Evolutionary conservation across 192 early-diverging fungal species (phyloP).

Genomic region (Coemansia pectinata): DNA sequence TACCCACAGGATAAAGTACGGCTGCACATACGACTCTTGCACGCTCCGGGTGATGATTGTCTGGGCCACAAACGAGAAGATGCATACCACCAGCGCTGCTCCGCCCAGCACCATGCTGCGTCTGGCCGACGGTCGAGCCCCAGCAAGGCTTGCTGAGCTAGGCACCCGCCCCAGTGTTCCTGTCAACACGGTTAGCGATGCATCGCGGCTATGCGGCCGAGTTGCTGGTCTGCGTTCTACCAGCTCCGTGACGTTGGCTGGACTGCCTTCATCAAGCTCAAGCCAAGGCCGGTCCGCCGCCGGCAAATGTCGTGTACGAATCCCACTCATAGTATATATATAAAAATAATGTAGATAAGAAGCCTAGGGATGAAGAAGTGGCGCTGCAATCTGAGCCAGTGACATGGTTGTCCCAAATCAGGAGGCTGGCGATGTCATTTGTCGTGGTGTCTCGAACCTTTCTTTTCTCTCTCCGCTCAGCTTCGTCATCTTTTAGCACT

Average conservation of each 20-base stretch:
- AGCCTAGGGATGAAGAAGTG: neutral
- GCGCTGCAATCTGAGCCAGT: neutral
- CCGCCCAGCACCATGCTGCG: slow-evolving; percentile 45
- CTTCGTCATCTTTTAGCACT: neutral
- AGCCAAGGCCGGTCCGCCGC: neutral
- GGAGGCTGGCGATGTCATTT: neutral
- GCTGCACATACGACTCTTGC: slow-evolving; percentile 50
- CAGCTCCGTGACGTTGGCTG: neutral
- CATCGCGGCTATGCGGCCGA: neutral
- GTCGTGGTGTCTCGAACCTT: neutral
- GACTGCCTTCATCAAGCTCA: neutral
- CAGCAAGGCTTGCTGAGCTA: neutral
- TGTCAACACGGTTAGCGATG: neutral
- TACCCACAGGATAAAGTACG: slow-evolving; percentile 58
- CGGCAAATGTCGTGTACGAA: slow-evolving; percentile 1
- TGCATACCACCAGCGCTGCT: slow-evolving; percentile 33
- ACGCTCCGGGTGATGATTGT: slow-evolving; percentile 47
- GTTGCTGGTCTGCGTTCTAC: neutral
- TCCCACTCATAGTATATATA: neutral
- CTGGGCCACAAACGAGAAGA: slow-evolving; percentile 43
- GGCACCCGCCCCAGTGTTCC: neutral
- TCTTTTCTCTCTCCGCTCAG: neutral
- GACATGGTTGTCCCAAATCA: neutral
- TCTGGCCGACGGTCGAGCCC: slow-evolving; percentile 29
- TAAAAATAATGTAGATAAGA: neutral